Conservation (phyloP, 805 yeast species). For the Ogataea neopini region DNA sequence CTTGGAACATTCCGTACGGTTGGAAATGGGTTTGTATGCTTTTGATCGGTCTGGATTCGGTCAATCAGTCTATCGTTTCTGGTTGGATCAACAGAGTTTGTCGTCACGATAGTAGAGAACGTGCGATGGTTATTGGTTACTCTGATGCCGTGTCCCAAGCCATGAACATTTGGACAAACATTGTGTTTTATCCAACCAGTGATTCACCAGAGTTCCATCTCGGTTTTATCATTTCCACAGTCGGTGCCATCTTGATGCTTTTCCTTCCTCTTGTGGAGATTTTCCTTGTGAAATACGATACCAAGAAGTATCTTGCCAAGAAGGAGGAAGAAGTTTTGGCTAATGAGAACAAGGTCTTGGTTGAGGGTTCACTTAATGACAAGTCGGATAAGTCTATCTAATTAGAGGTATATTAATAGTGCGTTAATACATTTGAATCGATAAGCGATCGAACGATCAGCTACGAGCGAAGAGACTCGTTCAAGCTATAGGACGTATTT, state of each 20-base stretch:
- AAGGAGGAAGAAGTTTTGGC: conserved; percentile 14
- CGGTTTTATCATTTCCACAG: conserved; percentile 40
- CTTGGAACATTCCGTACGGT: conserved; percentile 43
- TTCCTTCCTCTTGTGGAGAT: conserved; percentile 34
- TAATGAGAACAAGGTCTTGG: not conserved
- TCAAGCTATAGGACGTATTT: no score
- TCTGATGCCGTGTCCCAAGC: conserved; percentile 41
- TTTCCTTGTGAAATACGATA: conserved; percentile 33
- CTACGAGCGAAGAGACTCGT: no score
- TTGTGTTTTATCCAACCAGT: conserved; percentile 43
- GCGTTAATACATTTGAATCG: no score
- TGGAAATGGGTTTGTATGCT: conserved; percentile 42
- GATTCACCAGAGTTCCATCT: conserved; percentile 41
- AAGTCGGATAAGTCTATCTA: not conserved
- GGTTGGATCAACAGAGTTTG: conserved; percentile 43
- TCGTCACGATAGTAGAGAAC: conserved; percentile 58
- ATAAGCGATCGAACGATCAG: no score
- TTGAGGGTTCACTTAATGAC: not conserved
- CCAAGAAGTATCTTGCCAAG: conserved; percentile 16
- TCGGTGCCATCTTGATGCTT: conserved; percentile 39
- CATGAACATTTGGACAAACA: conserved; percentile 47
- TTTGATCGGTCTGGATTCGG: conserved; percentile 37
- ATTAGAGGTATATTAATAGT: no score
- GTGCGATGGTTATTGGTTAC: conserved; percentile 57
- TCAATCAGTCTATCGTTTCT: conserved; percentile 42